A percentile compares a stretch with the other conserved stretches of the same genome.
Evolutionary conservation across 2,329 filamentous ascomycete species (phyloP).

Genomic region (Ophiostoma angusticollis): DNA sequence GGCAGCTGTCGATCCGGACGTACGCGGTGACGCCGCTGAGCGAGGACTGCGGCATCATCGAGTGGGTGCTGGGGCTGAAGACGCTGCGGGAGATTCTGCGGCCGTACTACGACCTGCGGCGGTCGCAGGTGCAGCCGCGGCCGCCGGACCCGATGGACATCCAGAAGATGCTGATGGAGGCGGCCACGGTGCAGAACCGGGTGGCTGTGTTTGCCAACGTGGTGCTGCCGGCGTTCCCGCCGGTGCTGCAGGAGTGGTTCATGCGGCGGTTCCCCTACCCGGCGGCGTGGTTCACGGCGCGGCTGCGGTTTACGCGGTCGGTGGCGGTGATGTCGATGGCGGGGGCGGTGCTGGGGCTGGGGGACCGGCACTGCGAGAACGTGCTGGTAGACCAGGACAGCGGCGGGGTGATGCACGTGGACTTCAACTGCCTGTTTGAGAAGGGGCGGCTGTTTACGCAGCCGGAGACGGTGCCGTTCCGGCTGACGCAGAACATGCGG

Average conservation of each 20-base stretch:
- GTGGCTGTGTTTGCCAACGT: constrained; percentile 57
- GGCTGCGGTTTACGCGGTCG: constrained; percentile 80
- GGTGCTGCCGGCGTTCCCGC: constrained; percentile 55
- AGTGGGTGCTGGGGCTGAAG: constrained; percentile 96
- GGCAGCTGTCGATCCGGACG: constrained; percentile 89
- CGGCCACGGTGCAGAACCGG: constrained; percentile 42
- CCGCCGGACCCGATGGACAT: constrained; percentile 57
- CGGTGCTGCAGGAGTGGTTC: constrained; percentile 89
- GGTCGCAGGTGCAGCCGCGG: constrained; percentile 66
- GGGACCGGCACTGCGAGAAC: constrained; percentile 94
- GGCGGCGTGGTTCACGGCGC: constrained; percentile 78
- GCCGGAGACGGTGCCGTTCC: constrained; percentile 89
- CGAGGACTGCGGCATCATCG: constrained; percentile 93
- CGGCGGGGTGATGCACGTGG: constrained; percentile 90
- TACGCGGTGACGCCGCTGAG: constrained; percentile 95
- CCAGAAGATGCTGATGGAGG: constrained; percentile 50
- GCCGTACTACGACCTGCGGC: constrained; percentile 34
- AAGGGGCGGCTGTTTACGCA: constrained; percentile 93
- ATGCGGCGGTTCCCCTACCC: constrained; percentile 89
- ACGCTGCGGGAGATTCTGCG: constrained; percentile 78
- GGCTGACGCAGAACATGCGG: constrained; percentile 96
- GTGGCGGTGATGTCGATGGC: constrained; percentile 99
- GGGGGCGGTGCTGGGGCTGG: constrained; percentile 82
- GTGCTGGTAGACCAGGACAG: constrained; percentile 88
- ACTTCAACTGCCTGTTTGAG: constrained; percentile 99